Percentiles rank a stretch among this genome's conserved stretches.
Evolutionary conservation across 2,329 filamentous ascomycete genomes (phyloP).

Genomic region (Xylaria sp.): DNA sequence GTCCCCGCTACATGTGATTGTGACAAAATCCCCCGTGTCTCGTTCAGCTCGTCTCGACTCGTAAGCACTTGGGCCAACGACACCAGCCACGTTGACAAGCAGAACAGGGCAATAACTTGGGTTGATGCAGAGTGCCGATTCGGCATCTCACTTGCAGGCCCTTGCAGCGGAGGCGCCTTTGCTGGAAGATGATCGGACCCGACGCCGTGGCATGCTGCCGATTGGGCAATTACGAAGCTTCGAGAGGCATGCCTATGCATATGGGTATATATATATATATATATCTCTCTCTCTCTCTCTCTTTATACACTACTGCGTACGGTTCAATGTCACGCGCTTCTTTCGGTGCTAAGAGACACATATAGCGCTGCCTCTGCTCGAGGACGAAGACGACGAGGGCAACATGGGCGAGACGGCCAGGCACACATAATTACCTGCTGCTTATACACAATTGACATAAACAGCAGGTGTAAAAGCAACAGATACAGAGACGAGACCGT

Average conservation of each 20-base stretch:
- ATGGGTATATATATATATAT: too few species aligned
- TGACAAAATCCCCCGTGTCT: neutral
- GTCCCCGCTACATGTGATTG: slow-evolving; percentile 14
- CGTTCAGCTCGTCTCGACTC: slow-evolving; percentile 1
- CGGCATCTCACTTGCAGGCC: slow-evolving; percentile 32
- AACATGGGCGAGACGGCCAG: too few species aligned
- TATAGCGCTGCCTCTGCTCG: neutral
- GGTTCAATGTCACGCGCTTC: neutral
- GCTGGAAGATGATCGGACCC: slow-evolving; percentile 31
- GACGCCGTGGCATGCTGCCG: slow-evolving; percentile 34
- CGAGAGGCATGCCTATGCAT: neutral
- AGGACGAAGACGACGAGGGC: too few species aligned
- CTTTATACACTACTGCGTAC: too few species aligned
- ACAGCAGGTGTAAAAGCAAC: slow-evolving; percentile 3
- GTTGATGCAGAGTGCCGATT: slow-evolving; percentile 19
- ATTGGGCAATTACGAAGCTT: slow-evolving; percentile 27
- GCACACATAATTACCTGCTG: too few species aligned
- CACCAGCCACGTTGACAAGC: slow-evolving; percentile 13
- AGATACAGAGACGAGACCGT: neutral
- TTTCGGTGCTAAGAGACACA: neutral
- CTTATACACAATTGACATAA: slow-evolving; percentile 12
- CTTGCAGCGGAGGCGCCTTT: slow-evolving; percentile 20
- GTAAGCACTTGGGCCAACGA: slow-evolving; percentile 20
- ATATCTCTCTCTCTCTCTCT: too few species aligned
- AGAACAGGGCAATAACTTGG: slow-evolving; percentile 4